phyloP scores from a whole-genome alignment of 495 filamentous ascomycete genomes.

The Penicillium longicatenatum region DNA sequence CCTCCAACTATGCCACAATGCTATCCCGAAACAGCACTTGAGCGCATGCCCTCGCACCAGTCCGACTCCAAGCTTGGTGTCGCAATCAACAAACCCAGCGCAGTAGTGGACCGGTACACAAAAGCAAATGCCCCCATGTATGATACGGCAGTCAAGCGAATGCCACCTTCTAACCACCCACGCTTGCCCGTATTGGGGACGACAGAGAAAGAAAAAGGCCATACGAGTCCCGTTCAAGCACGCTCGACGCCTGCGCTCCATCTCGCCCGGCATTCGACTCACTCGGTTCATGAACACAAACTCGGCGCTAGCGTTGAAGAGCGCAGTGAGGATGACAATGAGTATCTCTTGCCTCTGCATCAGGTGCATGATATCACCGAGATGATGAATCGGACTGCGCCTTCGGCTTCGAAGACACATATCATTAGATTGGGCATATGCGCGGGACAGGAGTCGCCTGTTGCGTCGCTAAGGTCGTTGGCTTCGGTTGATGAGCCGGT shows the following conservation, averaged over 20 bases:
- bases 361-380: background rate
- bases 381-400: background rate
- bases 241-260: background rate
- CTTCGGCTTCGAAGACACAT: background rate
- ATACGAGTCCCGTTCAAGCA: background rate
- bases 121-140: conserved; percentile 10
- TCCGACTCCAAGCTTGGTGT: background rate
- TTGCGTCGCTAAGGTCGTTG: conserved; percentile 5
- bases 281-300: background rate
- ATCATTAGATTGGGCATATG: background rate
- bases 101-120: background rate
- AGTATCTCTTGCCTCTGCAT: background rate
- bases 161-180: background rate
- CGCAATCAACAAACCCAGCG: background rate
- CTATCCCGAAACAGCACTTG: conserved; percentile 1
- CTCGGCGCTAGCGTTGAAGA: background rate
- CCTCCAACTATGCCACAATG: conserved; percentile 8
- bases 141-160: conserved; percentile 5
- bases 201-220: background rate
- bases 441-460: conserved; percentile 2
- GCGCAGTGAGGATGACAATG: background rate
- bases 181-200: background rate
- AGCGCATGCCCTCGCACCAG: background rate
- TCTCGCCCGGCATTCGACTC: background rate
- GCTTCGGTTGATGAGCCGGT: conserved; percentile 1